Percentiles rank a stretch among this genome's conserved stretches.
These are phyloP conservation scores for Daldinia concentrica DNA, from an alignment of 495 filamentous ascomycete genomes.

Conservation along the genomic window DNA sequence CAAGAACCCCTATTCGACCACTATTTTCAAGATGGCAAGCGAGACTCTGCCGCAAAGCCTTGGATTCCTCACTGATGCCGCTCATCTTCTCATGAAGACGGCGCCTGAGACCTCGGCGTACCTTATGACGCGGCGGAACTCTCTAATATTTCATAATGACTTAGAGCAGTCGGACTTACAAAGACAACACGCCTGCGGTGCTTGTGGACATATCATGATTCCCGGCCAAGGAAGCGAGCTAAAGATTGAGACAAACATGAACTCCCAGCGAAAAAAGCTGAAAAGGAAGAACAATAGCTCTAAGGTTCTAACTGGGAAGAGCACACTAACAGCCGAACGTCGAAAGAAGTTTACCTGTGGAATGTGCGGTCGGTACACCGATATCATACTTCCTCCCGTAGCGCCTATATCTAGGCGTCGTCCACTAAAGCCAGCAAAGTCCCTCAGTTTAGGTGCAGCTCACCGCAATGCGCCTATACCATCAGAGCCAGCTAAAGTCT, in stretches of 20 bases:
- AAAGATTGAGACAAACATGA: conserved; percentile 47
- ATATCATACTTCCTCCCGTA: conserved; percentile 48
- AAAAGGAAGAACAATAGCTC: conserved; percentile 16
- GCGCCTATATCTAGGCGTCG: conserved; percentile 46
- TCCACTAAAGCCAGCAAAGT: conserved; percentile 11
- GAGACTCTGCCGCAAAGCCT: conserved; percentile 46
- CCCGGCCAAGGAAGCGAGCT: conserved; percentile 53
- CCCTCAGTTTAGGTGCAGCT: background rate
- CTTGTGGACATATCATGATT: conserved; percentile 64
- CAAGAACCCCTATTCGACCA: background rate
- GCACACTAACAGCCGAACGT: conserved; percentile 1
- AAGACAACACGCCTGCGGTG: conserved; percentile 57
- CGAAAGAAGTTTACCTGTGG: conserved; percentile 57
- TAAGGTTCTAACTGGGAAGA: conserved; percentile 14
- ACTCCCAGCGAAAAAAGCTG: conserved; percentile 16
- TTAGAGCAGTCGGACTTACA: conserved; percentile 54
- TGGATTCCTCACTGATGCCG: conserved; percentile 59
- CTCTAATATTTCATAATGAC: conserved; percentile 55
- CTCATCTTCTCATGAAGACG: conserved; percentile 56
- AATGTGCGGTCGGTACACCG: conserved; percentile 54
- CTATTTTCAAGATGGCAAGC: conserved; percentile 40
- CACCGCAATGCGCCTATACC: conserved; percentile 1
- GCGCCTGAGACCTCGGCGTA: conserved; percentile 61
- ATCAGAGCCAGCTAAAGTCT: conserved; percentile 26
- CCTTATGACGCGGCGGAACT: conserved; percentile 56